phyloP scores from a whole-genome alignment of 768 basidiomycete species.

The Lactifluus piperatus region DNA sequence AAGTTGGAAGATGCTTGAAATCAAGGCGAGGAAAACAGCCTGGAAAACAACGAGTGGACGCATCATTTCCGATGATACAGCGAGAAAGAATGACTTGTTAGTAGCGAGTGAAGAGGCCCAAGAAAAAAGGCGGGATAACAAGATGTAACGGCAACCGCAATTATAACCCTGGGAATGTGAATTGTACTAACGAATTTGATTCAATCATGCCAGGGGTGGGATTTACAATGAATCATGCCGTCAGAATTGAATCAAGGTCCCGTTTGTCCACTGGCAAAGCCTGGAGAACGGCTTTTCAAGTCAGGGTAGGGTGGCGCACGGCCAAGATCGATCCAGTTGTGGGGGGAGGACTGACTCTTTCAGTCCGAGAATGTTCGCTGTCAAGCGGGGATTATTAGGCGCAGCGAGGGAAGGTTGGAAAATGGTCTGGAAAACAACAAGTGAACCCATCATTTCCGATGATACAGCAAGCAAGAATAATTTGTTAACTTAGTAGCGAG shows the following conservation, averaged over 20 bases:
- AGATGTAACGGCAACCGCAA: neutral
- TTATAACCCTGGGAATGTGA: neutral
- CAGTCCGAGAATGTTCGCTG: neutral
- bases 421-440: neutral
- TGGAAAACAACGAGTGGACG: conserved; percentile 7
- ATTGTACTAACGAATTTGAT: neutral
- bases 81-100: neutral
- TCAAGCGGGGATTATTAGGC: neutral
- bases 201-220: neutral
- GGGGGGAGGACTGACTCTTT: conserved; percentile 22
- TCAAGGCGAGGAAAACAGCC: neutral
- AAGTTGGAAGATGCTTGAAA: neutral
- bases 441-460: conserved; percentile 3
- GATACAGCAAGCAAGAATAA: neutral
- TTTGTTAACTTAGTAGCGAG: neutral
- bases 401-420: conserved; percentile 2
- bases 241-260: too few relatives aligned
- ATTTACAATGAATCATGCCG: neutral
- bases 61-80: neutral
- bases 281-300: too few relatives aligned
- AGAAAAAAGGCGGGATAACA: neutral
- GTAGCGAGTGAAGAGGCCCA: neutral
- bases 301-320: conserved; percentile 29
- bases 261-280: too few relatives aligned
- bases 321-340: conserved; percentile 39